phyloP scores from a whole-genome alignment of 148 eudicot species.

The Rheum nobile region DNA sequence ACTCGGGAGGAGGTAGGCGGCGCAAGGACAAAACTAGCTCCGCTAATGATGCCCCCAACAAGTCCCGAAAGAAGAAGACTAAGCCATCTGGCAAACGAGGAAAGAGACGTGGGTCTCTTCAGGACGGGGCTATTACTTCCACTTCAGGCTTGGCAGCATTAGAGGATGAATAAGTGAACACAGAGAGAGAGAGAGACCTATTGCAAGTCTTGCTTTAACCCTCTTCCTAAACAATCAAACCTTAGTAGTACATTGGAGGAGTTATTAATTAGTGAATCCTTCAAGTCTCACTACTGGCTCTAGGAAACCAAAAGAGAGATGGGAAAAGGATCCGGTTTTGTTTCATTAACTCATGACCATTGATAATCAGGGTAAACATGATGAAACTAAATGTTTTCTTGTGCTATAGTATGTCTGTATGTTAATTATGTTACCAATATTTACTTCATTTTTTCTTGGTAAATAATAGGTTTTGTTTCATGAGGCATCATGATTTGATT shows the following conservation, averaged over 20 bases:
- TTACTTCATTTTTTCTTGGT: not conserved
- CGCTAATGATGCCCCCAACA: not conserved
- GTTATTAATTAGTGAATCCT: not conserved
- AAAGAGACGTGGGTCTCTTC: not conserved
- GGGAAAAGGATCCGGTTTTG: not conserved
- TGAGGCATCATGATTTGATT: not conserved
- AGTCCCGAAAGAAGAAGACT: slow-evolving; percentile 23
- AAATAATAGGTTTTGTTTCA: not conserved
- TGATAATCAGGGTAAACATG: not conserved
- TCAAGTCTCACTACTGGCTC: not conserved
- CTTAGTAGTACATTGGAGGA: not conserved
- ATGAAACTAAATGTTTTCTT: not conserved
- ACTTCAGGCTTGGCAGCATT: not conserved
- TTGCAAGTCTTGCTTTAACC: not conserved
- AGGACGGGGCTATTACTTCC: not conserved
- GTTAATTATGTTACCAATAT: not conserved
- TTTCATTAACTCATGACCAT: not conserved
- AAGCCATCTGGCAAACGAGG: not conserved
- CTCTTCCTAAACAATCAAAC: not conserved
- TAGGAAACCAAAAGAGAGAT: not conserved
- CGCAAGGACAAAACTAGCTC: not conserved
- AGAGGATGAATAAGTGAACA: not conserved
- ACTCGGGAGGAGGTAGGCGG: not conserved
- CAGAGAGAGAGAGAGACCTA: not conserved
- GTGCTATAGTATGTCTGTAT: not conserved